Evolutionary conservation across 768 basidiomycete species (phyloP).

Genomic region (Lactarius akahatsu): DNA sequence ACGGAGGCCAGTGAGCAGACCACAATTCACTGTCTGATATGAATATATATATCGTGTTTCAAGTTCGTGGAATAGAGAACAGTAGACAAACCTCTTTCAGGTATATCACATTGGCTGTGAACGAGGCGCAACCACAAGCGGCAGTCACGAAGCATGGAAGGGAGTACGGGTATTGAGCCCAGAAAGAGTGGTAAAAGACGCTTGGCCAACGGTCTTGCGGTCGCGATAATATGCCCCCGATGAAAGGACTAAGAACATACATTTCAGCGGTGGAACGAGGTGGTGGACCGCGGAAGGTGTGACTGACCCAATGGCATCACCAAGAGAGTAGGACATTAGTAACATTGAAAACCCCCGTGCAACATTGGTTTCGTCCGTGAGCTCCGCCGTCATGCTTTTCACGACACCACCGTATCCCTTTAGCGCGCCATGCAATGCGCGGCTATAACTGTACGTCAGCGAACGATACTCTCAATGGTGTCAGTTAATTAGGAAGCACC

Average conservation of each 20-base stretch:
- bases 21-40: not conserved
- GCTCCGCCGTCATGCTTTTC: not conserved
- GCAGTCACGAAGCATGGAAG: slow-evolving; percentile 26
- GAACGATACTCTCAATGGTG: not conserved
- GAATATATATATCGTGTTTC: not conserved
- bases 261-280: too few species aligned
- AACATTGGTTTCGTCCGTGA: not conserved
- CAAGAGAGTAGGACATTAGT: not conserved
- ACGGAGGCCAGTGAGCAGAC: not conserved
- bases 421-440: not conserved
- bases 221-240: slow-evolving; percentile 30
- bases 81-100: slow-evolving; percentile 9
- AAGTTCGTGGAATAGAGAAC: not conserved
- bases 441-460: not conserved
- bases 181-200: slow-evolving; percentile 27
- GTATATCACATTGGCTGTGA: not conserved
- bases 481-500: not conserved
- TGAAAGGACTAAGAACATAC: slow-evolving; percentile 21
- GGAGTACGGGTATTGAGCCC: slow-evolving; percentile 31
- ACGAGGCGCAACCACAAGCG: not conserved
- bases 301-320: slow-evolving; percentile 18
- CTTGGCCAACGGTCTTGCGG: slow-evolving; percentile 29
- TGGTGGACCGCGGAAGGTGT: not conserved
- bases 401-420: not conserved
- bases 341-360: not conserved